Conservation (phyloP, 2,329 filamentous ascomycete species). For the Talaromyces atroroseus region DNA sequence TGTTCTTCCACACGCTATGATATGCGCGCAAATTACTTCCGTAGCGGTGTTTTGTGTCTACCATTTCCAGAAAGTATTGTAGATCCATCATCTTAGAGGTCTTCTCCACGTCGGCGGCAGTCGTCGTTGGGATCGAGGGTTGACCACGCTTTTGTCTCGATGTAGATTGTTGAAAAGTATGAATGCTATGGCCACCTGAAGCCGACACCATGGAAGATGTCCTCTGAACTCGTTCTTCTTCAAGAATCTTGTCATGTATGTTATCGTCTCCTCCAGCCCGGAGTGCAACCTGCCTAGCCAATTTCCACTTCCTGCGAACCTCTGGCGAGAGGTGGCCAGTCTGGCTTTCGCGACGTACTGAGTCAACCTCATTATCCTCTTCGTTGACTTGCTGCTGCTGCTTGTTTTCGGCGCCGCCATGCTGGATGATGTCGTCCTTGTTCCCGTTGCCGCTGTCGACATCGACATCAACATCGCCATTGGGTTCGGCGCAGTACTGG, state of each 20-base stretch:
- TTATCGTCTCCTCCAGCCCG: slow-evolving; percentile 65
- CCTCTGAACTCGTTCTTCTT: slow-evolving; percentile 34
- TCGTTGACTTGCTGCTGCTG: background rate
- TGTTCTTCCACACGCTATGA: slow-evolving; percentile 75
- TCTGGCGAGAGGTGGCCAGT: slow-evolving; percentile 33
- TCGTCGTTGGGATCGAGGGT: slow-evolving; percentile 21
- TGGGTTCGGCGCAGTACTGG: slow-evolving; percentile 17
- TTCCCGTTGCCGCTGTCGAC: background rate
- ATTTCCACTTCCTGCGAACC: slow-evolving; percentile 67
- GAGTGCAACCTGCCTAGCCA: slow-evolving; percentile 63
- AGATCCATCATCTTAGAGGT: slow-evolving; percentile 75
- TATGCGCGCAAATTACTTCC: slow-evolving; percentile 77
- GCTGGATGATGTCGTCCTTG: background rate
- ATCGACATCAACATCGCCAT: background rate
- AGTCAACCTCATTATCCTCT: background rate
- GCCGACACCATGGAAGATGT: background rate
- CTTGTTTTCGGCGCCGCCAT: background rate
- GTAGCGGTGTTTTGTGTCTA: slow-evolving; percentile 76
- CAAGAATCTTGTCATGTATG: slow-evolving; percentile 39
- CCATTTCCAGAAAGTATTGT: slow-evolving; percentile 68
- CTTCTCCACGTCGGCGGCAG: slow-evolving; percentile 29
- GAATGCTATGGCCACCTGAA: slow-evolving; percentile 20
- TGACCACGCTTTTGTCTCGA: slow-evolving; percentile 20
- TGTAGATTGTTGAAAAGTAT: slow-evolving; percentile 23
- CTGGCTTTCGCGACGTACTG: slow-evolving; percentile 7